Percentiles rank a stretch among this genome's conserved stretches.
These are phyloP conservation scores for Irineochytrium annulatum DNA, from an alignment of 192 early-diverging fungal genomes.

Conservation along the genomic window DNA sequence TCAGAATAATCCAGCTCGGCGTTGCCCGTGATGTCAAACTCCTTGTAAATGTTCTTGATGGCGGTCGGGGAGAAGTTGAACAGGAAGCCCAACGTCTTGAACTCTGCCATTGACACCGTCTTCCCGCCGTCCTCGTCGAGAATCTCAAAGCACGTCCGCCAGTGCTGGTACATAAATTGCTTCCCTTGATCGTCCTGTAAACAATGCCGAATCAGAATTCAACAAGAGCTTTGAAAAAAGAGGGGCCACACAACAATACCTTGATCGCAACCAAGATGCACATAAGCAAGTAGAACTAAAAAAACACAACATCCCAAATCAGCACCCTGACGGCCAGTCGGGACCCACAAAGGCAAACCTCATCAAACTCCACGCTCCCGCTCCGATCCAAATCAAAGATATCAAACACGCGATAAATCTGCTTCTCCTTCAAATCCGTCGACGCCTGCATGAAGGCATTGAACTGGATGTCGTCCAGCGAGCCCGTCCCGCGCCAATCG, in stretches of 20 bases:
- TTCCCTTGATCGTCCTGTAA: conserved; percentile 37
- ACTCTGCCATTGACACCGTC: conserved; percentile 38
- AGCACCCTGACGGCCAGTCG: too few relatives aligned
- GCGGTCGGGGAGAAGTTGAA: conserved; percentile 41
- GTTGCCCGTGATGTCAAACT: conserved; percentile 45
- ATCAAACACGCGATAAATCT: conserved; percentile 45
- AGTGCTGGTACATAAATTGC: conserved; percentile 46
- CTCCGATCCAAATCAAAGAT: conserved; percentile 47
- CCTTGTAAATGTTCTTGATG: conserved; percentile 39
- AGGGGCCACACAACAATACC: conserved; percentile 10
- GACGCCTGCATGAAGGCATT: conserved; percentile 21
- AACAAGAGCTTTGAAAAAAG: conserved; percentile 1
- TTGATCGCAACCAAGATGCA: conserved; percentile 47
- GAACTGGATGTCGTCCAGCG: conserved; percentile 47
- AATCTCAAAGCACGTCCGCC: conserved; percentile 49
- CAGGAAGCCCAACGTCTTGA: conserved; percentile 43
- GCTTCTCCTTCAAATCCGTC: conserved; percentile 35
- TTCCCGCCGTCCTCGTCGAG: conserved; percentile 46
- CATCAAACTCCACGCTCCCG: conserved; percentile 49
- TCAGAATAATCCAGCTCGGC: conserved; percentile 41
- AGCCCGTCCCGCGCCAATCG: conserved; percentile 38
- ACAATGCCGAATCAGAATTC: background rate
- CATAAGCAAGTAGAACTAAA: conserved; percentile 44
- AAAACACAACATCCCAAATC: background rate
- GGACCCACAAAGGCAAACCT: conserved; percentile 13